These are phyloP conservation scores for Parastagonospora nodorum DNA, from an alignment of 2,329 filamentous ascomycete genomes.

Conservation along the genomic window DNA sequence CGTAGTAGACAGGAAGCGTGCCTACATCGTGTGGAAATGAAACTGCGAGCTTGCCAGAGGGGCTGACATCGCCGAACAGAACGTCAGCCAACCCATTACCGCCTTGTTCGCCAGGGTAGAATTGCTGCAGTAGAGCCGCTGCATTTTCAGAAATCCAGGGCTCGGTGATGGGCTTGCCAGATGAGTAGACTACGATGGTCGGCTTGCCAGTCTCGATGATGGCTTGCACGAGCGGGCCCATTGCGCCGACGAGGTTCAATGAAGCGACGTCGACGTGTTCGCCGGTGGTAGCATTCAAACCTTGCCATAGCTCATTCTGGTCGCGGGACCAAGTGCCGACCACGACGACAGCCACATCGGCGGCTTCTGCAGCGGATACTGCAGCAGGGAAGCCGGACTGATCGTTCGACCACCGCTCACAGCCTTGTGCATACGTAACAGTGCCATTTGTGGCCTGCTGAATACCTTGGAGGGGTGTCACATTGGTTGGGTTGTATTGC, in stretches of 20 bases:
- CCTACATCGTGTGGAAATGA: constrained; percentile 71
- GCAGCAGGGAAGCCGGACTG: constrained; percentile 71
- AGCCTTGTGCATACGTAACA: constrained; percentile 71
- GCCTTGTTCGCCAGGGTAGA: constrained; percentile 73
- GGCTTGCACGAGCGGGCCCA: constrained; percentile 68
- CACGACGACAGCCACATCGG: constrained; percentile 74
- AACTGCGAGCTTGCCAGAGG: constrained; percentile 69
- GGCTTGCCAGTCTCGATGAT: constrained; percentile 71
- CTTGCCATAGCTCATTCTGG: constrained; percentile 71
- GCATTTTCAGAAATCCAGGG: constrained; percentile 71
- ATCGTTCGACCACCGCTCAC: constrained; percentile 73
- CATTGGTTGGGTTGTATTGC: constrained; percentile 61
- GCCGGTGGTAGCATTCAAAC: constrained; percentile 74
- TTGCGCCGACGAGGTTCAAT: constrained; percentile 71
- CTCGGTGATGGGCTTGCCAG: constrained; percentile 74
- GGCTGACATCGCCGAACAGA: constrained; percentile 65
- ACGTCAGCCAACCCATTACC: constrained; percentile 70
- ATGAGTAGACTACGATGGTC: constrained; percentile 70
- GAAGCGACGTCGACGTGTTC: constrained; percentile 71
- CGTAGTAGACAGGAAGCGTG: constrained; percentile 71
- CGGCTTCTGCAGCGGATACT: constrained; percentile 65
- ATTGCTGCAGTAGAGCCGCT: constrained; percentile 72
- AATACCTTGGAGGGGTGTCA: constrained; percentile 73
- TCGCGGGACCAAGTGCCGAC: constrained; percentile 79
- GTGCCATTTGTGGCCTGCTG: constrained; percentile 61